phyloP scores from a whole-genome alignment of 305 asterid genomes.

The Fraxinus ornus region DNA sequence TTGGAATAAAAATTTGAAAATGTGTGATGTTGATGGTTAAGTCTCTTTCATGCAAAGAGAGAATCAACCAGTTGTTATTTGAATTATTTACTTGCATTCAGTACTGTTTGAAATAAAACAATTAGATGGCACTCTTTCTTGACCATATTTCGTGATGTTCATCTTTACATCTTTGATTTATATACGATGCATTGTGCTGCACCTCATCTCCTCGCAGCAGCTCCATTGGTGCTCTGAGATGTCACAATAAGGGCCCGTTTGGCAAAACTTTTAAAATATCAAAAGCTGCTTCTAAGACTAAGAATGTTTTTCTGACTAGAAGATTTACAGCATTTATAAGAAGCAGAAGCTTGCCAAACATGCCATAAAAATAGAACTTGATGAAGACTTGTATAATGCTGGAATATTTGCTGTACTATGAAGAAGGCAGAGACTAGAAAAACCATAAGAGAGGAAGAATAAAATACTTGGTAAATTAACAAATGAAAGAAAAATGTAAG shows the following conservation, averaged over 20 bases:
- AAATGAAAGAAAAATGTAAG: neutral
- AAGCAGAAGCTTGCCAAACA: neutral
- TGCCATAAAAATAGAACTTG: neutral
- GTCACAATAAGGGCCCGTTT: neutral
- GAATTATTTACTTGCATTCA: neutral
- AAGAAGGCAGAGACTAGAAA: neutral
- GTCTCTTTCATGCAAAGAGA: neutral
- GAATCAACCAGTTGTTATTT: neutral
- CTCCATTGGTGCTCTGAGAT: neutral
- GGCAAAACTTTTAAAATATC: neutral
- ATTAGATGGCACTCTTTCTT: neutral
- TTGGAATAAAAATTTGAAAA: neutral
- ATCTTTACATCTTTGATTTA: neutral
- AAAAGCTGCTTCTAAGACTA: too few species aligned
- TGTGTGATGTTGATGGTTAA: neutral
- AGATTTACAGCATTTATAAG: too few species aligned
- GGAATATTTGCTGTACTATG: neutral
- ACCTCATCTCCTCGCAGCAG: neutral
- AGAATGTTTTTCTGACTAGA: neutral
- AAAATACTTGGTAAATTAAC: neutral
- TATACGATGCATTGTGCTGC: neutral
- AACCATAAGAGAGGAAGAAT: neutral
- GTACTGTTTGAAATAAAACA: neutral
- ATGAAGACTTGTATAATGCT: neutral
- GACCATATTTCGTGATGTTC: neutral